These are phyloP conservation scores for Suillus weaverae DNA, from an alignment of 768 basidiomycete genomes.

Conservation along the genomic window DNA sequence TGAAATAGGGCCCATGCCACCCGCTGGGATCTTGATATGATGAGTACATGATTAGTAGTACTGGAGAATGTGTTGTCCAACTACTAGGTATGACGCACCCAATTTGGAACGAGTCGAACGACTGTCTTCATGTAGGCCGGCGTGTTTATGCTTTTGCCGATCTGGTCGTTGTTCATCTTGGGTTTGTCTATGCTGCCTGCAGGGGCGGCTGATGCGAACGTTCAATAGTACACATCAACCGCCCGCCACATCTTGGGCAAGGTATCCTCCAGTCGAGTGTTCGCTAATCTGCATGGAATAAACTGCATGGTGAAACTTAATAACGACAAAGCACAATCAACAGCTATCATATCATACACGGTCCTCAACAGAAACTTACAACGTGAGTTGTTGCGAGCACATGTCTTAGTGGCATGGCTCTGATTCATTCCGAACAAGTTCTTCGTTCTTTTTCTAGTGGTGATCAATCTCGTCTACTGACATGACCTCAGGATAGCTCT, in stretches of 20 bases:
- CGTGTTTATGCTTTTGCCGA: no score
- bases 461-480: not conserved
- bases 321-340: not conserved
- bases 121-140: no score
- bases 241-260: not conserved
- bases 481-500: not conserved
- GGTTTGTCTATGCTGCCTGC: no score
- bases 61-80: no score
- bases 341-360: not conserved
- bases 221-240: no score
- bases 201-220: no score
- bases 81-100: no score
- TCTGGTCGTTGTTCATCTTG: no score
- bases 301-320: not conserved
- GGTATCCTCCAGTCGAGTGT: not conserved
- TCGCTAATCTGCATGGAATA: not conserved
- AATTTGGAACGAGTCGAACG: no score
- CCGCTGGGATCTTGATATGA: no score
- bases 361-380: not conserved
- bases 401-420: not conserved
- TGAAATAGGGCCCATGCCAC: no score
- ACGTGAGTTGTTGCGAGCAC: not conserved
- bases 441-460: not conserved
- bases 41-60: no score
- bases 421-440: not conserved